These are phyloP conservation scores for Paramyrothecium sp. DNA, from an alignment of 2,329 filamentous ascomycete species.

Conservation along the genomic window DNA sequence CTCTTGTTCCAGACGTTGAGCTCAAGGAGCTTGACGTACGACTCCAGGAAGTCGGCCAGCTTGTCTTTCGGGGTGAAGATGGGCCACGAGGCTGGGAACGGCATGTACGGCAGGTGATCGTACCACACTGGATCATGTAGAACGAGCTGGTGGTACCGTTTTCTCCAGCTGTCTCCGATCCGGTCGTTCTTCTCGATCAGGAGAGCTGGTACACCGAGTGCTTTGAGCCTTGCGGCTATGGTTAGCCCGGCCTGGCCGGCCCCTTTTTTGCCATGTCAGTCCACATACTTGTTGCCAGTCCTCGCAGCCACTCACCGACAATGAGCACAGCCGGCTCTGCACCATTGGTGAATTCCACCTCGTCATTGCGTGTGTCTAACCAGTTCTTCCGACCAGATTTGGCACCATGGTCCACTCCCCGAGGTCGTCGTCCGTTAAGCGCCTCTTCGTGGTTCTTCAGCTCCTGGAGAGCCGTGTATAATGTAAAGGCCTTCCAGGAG, in stretches of 20 bases:
- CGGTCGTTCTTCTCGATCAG: constrained; percentile 57
- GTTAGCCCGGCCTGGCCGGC: constrained; percentile 61
- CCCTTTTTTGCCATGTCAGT: constrained; percentile 31
- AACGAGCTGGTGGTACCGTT: constrained; percentile 62
- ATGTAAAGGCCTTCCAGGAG: constrained; percentile 60
- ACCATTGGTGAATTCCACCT: constrained; percentile 44
- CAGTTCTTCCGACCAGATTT: constrained; percentile 57
- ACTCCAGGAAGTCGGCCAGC: constrained; percentile 65
- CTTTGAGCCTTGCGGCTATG: constrained; percentile 56
- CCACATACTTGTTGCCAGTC: no score
- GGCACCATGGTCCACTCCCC: constrained; percentile 56
- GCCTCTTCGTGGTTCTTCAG: constrained; percentile 54
- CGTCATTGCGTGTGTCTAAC: constrained; percentile 49
- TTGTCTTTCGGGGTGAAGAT: constrained; percentile 73
- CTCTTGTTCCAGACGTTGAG: constrained; percentile 65
- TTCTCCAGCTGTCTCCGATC: constrained; percentile 64
- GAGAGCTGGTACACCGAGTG: constrained; percentile 53
- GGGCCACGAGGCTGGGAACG: constrained; percentile 65
- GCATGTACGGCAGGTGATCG: constrained; percentile 61
- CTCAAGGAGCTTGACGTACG: constrained; percentile 63
- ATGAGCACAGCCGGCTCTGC: constrained; percentile 58
- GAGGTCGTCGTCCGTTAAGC: constrained; percentile 43
- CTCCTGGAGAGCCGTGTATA: constrained; percentile 59
- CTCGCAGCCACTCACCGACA: constrained; percentile 44
- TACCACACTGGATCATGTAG: constrained; percentile 67